Evolutionary conservation across 345 rosid species (phyloP), one percentile per base, ranked within the genome.

Genomic region (Pelargonium nanum): DNA sequence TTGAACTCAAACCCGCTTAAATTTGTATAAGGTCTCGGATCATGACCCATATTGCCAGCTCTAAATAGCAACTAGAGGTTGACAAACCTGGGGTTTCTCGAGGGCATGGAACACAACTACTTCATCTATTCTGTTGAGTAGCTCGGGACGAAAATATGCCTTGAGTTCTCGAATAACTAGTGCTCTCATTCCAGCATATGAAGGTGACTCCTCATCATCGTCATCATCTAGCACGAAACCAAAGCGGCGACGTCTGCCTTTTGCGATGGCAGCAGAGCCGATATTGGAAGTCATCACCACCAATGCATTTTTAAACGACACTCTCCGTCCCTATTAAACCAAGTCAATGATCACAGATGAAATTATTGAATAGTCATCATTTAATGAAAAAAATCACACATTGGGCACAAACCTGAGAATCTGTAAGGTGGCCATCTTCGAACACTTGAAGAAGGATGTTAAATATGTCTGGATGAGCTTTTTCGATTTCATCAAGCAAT

Each of bases 391-490:
- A n/a, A n/a, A n/a, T n/a, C n/a, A n/a, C n/a, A n/a, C 48, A 40
- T 17, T 40, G 48, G 15, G 20, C 55, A 71, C 71, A 3, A 74
- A 92, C 99, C 96, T 87, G 97, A 61, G 99, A 93, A 83, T 93
- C 97, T 34, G 97, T 93, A 15, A 93, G 83, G 71, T 89, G 99
- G 65, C 99, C 99, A 40, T 93, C 99, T 79, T 93, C 99, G 69
- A 93, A 87, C 72, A 93, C 71, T 63, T 93, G 99, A 74, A 93
- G 94, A 64, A 93, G 97, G 70, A 93, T 85, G 77, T 89, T 93
- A 73, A 93, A 93, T 69, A 87, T 75, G 76, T 93, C 99, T 4
- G 97, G 99, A 74, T 93, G 99, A 34, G 98, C 96, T 75, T 83
- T 88, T 76, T 88, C 96, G 26, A 88, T 85, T 69, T 88, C 96